Conservation (phyloP, 2,329 filamentous ascomycete species). For the Sporothrix luriei region DNA sequence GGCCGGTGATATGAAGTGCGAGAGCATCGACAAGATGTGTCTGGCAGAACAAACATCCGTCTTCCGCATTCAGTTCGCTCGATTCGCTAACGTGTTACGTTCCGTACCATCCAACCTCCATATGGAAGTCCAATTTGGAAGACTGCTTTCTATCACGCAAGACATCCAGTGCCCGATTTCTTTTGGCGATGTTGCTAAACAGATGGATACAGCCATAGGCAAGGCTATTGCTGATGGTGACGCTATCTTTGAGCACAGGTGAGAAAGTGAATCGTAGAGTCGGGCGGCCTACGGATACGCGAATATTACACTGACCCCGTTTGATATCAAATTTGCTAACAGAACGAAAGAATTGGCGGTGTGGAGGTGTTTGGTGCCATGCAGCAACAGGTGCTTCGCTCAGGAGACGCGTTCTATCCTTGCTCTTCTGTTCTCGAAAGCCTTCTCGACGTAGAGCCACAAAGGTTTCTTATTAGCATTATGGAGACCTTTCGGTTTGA, state of each 20-base stretch:
- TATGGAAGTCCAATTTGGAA: constrained; percentile 27
- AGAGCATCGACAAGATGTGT: neutral
- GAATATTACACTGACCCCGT: neutral
- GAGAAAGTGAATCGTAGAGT: neutral
- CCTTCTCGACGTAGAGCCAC: constrained; percentile 31
- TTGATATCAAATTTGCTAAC: neutral
- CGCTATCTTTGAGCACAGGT: constrained; percentile 30
- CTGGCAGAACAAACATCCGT: neutral
- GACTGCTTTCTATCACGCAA: neutral
- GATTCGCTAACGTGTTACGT: neutral
- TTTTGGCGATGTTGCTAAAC: neutral
- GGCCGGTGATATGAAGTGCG: neutral
- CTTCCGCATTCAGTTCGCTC: constrained; percentile 16
- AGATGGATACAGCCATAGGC: neutral
- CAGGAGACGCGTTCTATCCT: constrained; percentile 29
- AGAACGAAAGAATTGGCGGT: constrained; percentile 31
- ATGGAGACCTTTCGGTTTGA: constrained; percentile 36
- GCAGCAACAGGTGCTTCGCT: constrained; percentile 6
- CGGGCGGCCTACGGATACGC: neutral
- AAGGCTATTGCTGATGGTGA: neutral
- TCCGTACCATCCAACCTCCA: neutral
- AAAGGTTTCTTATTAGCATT: constrained; percentile 33
- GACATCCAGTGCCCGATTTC: neutral
- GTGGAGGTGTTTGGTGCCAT: constrained; percentile 22
- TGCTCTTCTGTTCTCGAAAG: constrained; percentile 20